Evolutionary conservation across 768 basidiomycete species (phyloP), one percentile per base, ranked within the genome.

Genomic region (Tulasnella sp.): DNA sequence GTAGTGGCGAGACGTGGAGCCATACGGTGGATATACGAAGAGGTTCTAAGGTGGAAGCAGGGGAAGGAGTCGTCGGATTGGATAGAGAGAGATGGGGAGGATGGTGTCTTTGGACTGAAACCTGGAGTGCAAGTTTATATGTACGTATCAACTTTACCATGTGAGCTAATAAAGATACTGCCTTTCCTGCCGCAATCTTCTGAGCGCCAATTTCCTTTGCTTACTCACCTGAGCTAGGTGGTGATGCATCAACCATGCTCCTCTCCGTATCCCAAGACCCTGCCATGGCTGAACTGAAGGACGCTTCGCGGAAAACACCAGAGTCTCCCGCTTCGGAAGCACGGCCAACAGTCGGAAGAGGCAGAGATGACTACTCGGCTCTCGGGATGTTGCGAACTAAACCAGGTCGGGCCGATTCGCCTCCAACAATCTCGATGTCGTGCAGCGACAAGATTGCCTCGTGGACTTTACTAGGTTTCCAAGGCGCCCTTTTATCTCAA

Each of bases 401-500:
- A 81, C 96, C 96, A 6, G 97, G 95, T 2, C 89, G 96, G 72
- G 92, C 93, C 0, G 96, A 99, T 81, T 91, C 95, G 0, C 90
- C 90, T 0, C 89, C 90, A 0, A 94, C 96, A 1, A 81, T 88
- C 0, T 93, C 88, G 80, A 93, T 97, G 91, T 94, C 95, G 0
- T 99, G 96, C 83, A 94, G 92, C 79, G 96, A 99, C 82, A 99
- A 99, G 83, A 91, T 99, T 54, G 94, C 94, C 0, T 84, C 87
- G 5, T 99, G 96, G 95, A 89, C 86, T 74, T 87, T 91, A 0
- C 84, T 94, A 3, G 96, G 96, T 0, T 85, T 97, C 34, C 94
- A 97, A 80, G 96, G 97, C 3, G 91, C 93, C 1, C 84, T 97
- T 69, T 88, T 88, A 2, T 6, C 83, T 77, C 19, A 85, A 87